Conservation (phyloP, 148 eudicot species). For the Rhododendron ferrugineum region DNA sequence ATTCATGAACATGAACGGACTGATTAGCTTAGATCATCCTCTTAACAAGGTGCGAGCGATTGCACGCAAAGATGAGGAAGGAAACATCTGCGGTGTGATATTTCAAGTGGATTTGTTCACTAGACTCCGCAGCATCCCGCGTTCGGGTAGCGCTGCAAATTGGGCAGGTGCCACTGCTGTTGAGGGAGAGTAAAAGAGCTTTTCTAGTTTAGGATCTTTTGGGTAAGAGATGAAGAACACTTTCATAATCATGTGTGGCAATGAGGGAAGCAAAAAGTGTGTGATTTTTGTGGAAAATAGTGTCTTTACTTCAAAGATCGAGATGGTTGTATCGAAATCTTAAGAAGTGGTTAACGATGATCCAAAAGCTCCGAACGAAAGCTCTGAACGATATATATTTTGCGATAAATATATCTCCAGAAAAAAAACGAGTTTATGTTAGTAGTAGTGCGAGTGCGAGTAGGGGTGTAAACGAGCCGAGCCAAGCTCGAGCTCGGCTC, state of each 20-base stretch:
- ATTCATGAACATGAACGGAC: constrained; percentile 25
- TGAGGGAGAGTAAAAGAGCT: constrained; percentile 18
- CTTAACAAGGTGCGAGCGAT: constrained; percentile 28
- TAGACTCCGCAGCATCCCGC: constrained; percentile 33
- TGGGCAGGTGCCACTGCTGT: constrained; percentile 25
- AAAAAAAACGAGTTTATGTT: too few species aligned
- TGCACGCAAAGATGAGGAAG: constrained; percentile 21
- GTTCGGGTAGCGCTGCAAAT: constrained; percentile 30
- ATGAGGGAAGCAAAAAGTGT: background rate
- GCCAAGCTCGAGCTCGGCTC: too few species aligned
- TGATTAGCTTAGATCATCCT: constrained; percentile 41
- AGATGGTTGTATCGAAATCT: background rate
- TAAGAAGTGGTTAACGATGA: background rate
- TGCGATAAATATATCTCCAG: too few species aligned
- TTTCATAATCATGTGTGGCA: background rate
- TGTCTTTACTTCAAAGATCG: background rate
- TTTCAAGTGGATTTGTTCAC: constrained; percentile 41
- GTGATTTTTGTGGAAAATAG: background rate
- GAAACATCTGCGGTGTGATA: constrained; percentile 26
- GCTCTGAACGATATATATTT: too few species aligned
- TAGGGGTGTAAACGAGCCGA: too few species aligned
- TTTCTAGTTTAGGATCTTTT: background rate
- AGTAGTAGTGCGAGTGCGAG: too few species aligned
- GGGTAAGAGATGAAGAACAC: background rate
- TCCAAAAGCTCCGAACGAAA: too few species aligned